phyloP scores from a whole-genome alignment of 208 protist genomes.

The Wallacemonas sp. region DNA sequence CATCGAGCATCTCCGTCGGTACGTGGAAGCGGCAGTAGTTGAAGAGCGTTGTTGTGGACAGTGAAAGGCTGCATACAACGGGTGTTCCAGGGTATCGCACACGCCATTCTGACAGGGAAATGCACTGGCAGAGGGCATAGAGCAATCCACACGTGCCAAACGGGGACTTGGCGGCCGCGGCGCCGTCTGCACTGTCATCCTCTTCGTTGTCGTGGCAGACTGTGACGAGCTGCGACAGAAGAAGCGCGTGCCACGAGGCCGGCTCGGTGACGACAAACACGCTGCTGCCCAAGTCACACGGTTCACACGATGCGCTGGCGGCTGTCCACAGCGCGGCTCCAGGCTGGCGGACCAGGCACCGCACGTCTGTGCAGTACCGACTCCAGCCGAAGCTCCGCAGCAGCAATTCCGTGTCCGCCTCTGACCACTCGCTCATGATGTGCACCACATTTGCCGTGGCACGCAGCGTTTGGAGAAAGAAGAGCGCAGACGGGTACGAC shows the following conservation, averaged over 20 bases:
- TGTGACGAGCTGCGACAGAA: slow-evolving; percentile 45
- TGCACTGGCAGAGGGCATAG: slow-evolving; percentile 58
- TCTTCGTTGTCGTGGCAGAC: too few relatives aligned
- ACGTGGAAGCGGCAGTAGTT: slow-evolving; percentile 64
- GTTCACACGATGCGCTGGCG: slow-evolving; percentile 33
- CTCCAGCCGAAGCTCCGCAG: slow-evolving; percentile 54
- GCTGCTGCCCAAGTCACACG: slow-evolving; percentile 29
- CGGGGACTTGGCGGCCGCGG: background rate
- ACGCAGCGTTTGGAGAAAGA: slow-evolving; percentile 71
- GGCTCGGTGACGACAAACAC: slow-evolving; percentile 50
- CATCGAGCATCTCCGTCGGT: slow-evolving; percentile 10
- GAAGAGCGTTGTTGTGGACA: slow-evolving; percentile 50
- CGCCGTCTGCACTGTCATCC: slow-evolving; percentile 25
- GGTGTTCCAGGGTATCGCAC: slow-evolving; percentile 68
- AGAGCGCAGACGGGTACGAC: slow-evolving; percentile 47
- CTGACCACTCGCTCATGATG: slow-evolving; percentile 51
- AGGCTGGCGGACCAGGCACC: slow-evolving; percentile 35
- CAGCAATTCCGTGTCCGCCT: slow-evolving; percentile 33
- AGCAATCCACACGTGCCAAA: slow-evolving; percentile 30
- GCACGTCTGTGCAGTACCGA: slow-evolving; percentile 39
- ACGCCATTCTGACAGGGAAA: slow-evolving; percentile 63
- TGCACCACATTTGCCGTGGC: slow-evolving; percentile 52
- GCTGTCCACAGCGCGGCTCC: slow-evolving; percentile 33
- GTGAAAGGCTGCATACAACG: slow-evolving; percentile 43
- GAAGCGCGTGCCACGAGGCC: slow-evolving; percentile 36